These are phyloP conservation scores for Lactarius tabidus DNA, from an alignment of 768 basidiomycete genomes.

Conservation along the genomic window DNA sequence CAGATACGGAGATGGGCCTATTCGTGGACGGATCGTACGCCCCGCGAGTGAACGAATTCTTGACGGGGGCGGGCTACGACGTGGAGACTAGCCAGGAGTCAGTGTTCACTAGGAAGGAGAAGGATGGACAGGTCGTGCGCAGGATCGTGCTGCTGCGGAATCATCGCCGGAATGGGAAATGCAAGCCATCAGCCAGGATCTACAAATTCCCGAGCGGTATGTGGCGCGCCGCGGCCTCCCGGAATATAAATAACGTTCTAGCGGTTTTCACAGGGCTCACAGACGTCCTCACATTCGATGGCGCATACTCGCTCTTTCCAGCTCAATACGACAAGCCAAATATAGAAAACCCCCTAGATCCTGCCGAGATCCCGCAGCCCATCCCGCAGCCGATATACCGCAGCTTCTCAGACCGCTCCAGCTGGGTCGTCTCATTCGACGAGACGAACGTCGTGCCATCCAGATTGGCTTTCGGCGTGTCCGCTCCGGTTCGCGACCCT, in stretches of 20 bases:
- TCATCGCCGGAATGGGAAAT: neutral
- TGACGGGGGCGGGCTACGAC: constrained; percentile 5
- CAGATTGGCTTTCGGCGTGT: constrained; percentile 3
- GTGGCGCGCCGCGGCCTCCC: neutral
- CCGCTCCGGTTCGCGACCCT: constrained; percentile 8
- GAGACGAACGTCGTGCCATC: neutral
- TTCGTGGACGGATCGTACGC: constrained; percentile 6
- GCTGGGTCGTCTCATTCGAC: constrained; percentile 21
- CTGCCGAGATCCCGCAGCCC: neutral
- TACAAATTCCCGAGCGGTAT: constrained; percentile 5
- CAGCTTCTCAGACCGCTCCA: constrained; percentile 18
- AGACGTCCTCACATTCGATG: constrained; percentile 19
- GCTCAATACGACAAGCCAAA: constrained; percentile 3
- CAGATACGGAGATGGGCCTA: constrained; percentile 4
- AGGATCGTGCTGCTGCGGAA: constrained; percentile 6
- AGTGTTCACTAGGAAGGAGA: constrained; percentile 5
- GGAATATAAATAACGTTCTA: neutral
- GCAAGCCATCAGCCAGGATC: constrained; percentile 6
- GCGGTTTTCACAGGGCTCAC: constrained; percentile 5
- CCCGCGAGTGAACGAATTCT: neutral
- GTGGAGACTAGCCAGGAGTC: neutral
- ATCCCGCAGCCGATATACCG: neutral
- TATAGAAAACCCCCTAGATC: neutral
- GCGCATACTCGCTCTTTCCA: constrained; percentile 18
- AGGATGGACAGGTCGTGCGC: neutral